Evolutionary conservation across 2,329 filamentous ascomycete species (phyloP).

Genomic region (Mycocentrospora acerina): DNA sequence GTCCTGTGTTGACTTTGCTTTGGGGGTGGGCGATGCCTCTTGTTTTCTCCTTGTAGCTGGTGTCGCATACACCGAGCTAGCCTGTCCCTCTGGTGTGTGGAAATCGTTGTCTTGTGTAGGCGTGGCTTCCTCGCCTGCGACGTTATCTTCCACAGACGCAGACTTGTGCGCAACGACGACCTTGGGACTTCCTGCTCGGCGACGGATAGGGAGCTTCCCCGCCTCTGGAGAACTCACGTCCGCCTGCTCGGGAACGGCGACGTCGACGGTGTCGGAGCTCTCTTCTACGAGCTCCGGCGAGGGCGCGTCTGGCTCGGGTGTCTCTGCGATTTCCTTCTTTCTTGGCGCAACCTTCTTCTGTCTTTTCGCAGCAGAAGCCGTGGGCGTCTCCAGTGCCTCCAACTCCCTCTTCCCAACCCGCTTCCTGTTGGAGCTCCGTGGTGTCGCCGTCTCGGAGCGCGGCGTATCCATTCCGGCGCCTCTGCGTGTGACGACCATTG

Average conservation of each 20-base stretch:
- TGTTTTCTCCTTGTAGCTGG: conserved; percentile 23
- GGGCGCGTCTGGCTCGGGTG: conserved; percentile 6
- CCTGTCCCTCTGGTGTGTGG: conserved; percentile 22
- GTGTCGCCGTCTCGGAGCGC: conserved; percentile 10
- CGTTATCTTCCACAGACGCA: conserved; percentile 8
- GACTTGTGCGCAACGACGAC: conserved; percentile 19
- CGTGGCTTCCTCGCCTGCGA: conserved; percentile 10
- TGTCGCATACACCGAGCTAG: conserved; percentile 26
- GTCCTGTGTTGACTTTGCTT: conserved; percentile 9
- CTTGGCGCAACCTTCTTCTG: conserved; percentile 23
- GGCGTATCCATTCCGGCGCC: conserved; percentile 33
- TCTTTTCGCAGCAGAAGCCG: conserved; percentile 19
- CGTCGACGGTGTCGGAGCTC: conserved; percentile 11
- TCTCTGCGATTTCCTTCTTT: conserved; percentile 14
- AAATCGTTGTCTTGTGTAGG: conserved; percentile 19
- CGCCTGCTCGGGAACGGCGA: conserved; percentile 10
- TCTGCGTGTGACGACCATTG: conserved; percentile 40
- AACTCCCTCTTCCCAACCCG: conserved; percentile 30
- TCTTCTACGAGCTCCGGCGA: conserved; percentile 14
- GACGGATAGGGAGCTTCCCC: conserved; percentile 19
- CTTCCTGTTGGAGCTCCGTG: conserved; percentile 25
- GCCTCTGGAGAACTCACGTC: conserved; percentile 7
- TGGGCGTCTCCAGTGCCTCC: conserved; percentile 33
- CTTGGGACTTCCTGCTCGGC: conserved; percentile 22
- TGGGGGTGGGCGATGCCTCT: conserved; percentile 29